phyloP scores from a whole-genome alignment of 176 grass and related monocot species.

The Bothriochloa decipiens region DNA sequence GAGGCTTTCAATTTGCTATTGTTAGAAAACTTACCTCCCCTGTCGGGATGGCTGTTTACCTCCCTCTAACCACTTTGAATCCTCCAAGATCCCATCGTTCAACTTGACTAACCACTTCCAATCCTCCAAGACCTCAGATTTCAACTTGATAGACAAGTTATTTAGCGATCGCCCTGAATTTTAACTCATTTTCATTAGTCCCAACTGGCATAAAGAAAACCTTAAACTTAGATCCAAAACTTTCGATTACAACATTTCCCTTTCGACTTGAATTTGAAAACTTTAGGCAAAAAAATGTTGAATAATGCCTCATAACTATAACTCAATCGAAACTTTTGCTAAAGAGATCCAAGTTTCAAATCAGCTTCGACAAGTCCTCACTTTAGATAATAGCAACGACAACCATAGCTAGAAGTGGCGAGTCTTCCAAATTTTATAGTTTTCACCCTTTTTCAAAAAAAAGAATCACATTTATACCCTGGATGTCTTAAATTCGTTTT shows the following conservation, averaged over 20 bases:
- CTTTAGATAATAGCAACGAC: too few relatives aligned
- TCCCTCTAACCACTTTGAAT: too few relatives aligned
- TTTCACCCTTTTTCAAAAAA: too few relatives aligned
- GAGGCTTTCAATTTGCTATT: background rate
- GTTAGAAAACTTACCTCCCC: conserved; percentile 7
- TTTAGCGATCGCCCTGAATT: background rate
- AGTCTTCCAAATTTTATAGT: too few relatives aligned
- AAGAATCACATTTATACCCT: too few relatives aligned
- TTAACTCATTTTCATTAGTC: background rate
- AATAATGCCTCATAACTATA: too few relatives aligned
- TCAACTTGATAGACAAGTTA: background rate
- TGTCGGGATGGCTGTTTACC: background rate
- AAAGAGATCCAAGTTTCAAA: too few relatives aligned
- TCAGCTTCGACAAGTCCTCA: background rate
- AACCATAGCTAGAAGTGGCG: too few relatives aligned
- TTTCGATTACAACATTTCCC: background rate
- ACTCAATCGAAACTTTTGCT: too few relatives aligned
- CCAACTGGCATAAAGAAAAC: background rate
- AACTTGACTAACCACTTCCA: background rate
- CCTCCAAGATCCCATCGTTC: too few relatives aligned
- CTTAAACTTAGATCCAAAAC: background rate
- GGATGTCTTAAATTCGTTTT: too few relatives aligned
- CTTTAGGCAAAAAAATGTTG: too few relatives aligned
- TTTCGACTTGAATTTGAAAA: background rate
- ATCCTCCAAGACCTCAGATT: background rate